Percentiles rank a stretch among this genome's conserved stretches.
Evolutionary conservation across 176 grass and related monocot genomes (phyloP).

Genomic region (Thalia dealbata): DNA sequence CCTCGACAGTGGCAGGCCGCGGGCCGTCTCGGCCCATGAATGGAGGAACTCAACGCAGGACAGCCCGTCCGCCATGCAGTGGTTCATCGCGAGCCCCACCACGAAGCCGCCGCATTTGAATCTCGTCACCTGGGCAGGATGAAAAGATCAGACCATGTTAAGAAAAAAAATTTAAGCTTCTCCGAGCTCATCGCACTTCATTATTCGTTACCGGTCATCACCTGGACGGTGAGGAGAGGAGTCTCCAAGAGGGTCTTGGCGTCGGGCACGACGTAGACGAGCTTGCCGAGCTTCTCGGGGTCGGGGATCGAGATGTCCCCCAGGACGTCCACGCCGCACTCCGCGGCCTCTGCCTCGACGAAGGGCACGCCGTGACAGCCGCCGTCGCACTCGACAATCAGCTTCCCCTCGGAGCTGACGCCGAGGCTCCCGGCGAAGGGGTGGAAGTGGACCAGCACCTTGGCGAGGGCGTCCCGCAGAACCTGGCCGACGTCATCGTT

Average conservation of each 20-base stretch:
- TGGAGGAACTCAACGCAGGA: conserved; percentile 32
- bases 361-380: conserved; percentile 47
- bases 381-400: conserved; percentile 31
- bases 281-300: conserved; percentile 20
- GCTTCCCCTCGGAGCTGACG: conserved; percentile 30
- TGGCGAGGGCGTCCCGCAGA: conserved; percentile 31
- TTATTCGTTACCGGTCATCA: neutral
- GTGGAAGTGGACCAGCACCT: conserved; percentile 42
- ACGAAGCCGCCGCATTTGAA: conserved; percentile 43
- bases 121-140: conserved; percentile 48
- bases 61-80: conserved; percentile 37
- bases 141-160: too few relatives aligned
- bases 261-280: conserved; percentile 23
- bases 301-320: conserved; percentile 24
- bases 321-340: conserved; percentile 23
- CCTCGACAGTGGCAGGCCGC: conserved; percentile 15
- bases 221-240: conserved; percentile 37
- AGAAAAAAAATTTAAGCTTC: too few relatives aligned
- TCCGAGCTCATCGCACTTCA: too few relatives aligned
- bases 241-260: conserved; percentile 17
- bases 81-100: conserved; percentile 43
- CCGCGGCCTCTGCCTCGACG: conserved; percentile 30
- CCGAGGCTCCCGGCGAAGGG: conserved; percentile 35
- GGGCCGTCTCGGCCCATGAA: conserved; percentile 36
- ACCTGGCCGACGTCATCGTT: neutral